Conservation (phyloP, 116 monocot species). For the Papilionanthe hybrid region DNA sequence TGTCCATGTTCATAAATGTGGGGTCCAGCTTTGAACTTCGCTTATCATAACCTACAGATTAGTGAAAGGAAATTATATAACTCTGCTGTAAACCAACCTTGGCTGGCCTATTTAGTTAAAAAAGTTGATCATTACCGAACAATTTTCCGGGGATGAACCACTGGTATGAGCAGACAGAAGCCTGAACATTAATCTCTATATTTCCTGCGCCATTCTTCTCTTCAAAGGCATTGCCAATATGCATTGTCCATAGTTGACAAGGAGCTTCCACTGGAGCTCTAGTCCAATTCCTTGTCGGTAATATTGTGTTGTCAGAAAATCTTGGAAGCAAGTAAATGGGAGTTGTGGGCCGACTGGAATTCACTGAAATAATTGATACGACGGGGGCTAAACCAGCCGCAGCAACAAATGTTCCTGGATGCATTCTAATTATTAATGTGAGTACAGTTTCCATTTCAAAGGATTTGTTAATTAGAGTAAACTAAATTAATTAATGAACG, state of each 20-base stretch:
- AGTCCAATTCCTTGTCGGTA: constrained; percentile 30
- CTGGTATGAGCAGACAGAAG: constrained; percentile 58
- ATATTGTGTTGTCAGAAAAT: constrained; percentile 5
- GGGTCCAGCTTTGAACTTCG: constrained; percentile 41
- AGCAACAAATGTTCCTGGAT: constrained; percentile 44
- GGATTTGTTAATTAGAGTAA: too few species aligned
- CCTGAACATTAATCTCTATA: constrained; percentile 30
- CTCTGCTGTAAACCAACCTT: too few species aligned
- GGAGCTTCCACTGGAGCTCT: constrained; percentile 43
- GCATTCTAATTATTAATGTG: background rate
- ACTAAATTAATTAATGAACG: too few species aligned
- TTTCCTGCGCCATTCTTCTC: constrained; percentile 19
- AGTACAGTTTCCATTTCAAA: background rate
- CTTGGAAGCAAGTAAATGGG: constrained; percentile 68
- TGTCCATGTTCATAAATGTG: constrained; percentile 37
- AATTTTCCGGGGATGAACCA: constrained; percentile 62
- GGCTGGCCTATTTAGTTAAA: too few species aligned
- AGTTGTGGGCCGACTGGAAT: constrained; percentile 36
- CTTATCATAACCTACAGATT: constrained; percentile 50
- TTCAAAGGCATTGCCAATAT: constrained; percentile 59
- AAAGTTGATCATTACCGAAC: constrained; percentile 39
- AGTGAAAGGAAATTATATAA: too few species aligned
- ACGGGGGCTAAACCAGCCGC: constrained; percentile 44
- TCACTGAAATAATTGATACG: constrained; percentile 47
- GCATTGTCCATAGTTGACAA: constrained; percentile 43